A percentile compares a stretch with the other conserved stretches of the same genome.
Evolutionary conservation across 306 rosid species (phyloP).

Genomic region (Cicer cuneatum): DNA sequence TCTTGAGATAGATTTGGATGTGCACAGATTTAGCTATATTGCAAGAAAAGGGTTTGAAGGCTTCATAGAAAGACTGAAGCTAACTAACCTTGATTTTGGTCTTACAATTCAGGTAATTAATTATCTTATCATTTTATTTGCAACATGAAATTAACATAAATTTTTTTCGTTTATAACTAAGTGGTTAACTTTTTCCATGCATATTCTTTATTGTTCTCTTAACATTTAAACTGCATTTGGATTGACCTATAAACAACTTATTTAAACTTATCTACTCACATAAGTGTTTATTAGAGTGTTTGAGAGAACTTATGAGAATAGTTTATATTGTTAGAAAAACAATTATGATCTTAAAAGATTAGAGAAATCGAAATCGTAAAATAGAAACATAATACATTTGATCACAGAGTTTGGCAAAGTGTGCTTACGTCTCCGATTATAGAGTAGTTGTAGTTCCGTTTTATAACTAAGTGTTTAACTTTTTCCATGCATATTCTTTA

Average conservation of each 20-base stretch:
- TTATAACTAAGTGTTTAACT: background rate
- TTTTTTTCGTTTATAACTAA: constrained; percentile 7
- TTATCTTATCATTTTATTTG: constrained; percentile 11
- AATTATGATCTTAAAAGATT: too few species aligned
- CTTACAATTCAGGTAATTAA: constrained; percentile 87
- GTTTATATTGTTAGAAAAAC: background rate
- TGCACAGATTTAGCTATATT: constrained; percentile 90
- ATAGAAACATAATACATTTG: too few species aligned
- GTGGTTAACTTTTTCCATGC: background rate
- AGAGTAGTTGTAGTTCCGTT: too few species aligned
- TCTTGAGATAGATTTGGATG: constrained; percentile 93
- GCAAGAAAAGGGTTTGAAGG: constrained; percentile 94
- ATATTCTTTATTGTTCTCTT: background rate
- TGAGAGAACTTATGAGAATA: background rate
- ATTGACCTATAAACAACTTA: background rate
- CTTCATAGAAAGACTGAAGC: constrained; percentile 78
- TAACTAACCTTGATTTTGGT: constrained; percentile 73
- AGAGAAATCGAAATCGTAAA: too few species aligned
- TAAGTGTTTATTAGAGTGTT: background rate
- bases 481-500: background rate
- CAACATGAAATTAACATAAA: constrained; percentile 29
- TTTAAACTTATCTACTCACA: background rate
- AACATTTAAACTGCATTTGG: background rate
- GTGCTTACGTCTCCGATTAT: too few species aligned
- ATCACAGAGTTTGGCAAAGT: too few species aligned